Base-by-base conservation (phyloP, 768 basidiomycete genomes). In the Pleurotus djamor region DNA sequence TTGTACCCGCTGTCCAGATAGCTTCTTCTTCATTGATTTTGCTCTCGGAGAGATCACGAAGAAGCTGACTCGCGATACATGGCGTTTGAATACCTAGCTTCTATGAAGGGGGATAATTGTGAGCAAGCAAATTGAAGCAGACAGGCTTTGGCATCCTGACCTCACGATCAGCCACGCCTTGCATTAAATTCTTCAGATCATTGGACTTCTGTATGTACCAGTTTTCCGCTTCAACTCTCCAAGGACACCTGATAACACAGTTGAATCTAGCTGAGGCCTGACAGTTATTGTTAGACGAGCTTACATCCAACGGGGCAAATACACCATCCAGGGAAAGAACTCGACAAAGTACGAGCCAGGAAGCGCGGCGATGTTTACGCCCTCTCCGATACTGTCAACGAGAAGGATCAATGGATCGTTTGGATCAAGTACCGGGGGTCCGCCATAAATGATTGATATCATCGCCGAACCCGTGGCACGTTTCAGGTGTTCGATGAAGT, bases 321-420 rank as follows among this genome's bases (percentile, higher is more conserved):
- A 60, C 50, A 60, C 55, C 67, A 76, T 68, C 62, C 66, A 69
- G 4, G 71, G 65, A 45, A 76, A 71, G 51, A 69, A 59, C 50
- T 76, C 74, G 44, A 74, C 74, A 17, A 71, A 38, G 59, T 71
- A 66, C 9, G 67, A 61, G 8, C 76, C 75, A n/a, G 74, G 72
- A 37, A 63, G 59, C 5, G 68, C 65, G 4, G 74, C 72, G 9
- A 60, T 43, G 69, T 71, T 51, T 59, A 66, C 34, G 69, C 69
- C 48, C 69, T 17, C n/a, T 12, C 12, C 45, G 17, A 47, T n/a
- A 14, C 45, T 12, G 7, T 47, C 12, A 17, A 17, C 38, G 32
- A 65, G 21, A n/a, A 43, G 9, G 41, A 47, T n/a, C 17, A 10
- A 17, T 17, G 9, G 45, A 17, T 47, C 12, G 14, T 7, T 12